Conservation (phyloP, 2,329 filamentous ascomycete species). For the Elsinoe arachidis region DNA sequence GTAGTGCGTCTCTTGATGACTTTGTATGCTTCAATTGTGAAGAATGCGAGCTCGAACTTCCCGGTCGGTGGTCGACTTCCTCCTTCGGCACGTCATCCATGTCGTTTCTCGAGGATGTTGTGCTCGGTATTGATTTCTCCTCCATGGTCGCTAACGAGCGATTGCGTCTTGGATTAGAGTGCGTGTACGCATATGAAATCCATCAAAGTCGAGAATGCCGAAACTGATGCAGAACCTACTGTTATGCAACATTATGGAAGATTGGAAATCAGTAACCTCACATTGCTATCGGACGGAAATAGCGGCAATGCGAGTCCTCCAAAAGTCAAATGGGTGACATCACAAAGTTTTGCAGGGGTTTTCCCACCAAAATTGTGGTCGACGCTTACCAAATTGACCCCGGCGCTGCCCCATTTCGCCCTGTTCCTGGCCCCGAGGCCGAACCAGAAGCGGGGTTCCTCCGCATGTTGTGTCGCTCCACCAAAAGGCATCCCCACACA, state of each 20-base stretch:
- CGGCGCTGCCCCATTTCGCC: not conserved
- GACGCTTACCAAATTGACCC: not conserved
- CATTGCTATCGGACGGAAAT: not conserved
- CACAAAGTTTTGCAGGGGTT: not conserved
- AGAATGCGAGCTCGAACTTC: not conserved
- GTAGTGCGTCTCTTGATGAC: not conserved
- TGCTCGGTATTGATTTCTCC: not conserved
- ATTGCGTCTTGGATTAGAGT: not conserved
- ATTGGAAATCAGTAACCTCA: not conserved
- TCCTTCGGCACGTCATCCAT: not conserved
- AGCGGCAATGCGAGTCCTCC: not conserved
- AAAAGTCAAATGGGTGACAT: constrained; percentile 9
- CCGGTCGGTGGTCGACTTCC: not conserved
- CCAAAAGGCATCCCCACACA: constrained; percentile 1
- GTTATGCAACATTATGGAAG: not conserved
- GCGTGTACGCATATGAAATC: not conserved
- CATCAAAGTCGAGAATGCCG: no score
- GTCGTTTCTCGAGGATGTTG: not conserved
- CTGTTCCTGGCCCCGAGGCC: not conserved
- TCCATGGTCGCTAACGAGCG: not conserved
- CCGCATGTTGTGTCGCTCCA: not conserved
- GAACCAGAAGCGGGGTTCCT: constrained; percentile 6
- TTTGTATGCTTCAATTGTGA: not conserved
- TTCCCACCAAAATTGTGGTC: not conserved
- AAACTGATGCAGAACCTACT: not conserved